Evolutionary conservation across 139 green algal genomes (phyloP).

Genomic region (Picochlorum costavermella): DNA sequence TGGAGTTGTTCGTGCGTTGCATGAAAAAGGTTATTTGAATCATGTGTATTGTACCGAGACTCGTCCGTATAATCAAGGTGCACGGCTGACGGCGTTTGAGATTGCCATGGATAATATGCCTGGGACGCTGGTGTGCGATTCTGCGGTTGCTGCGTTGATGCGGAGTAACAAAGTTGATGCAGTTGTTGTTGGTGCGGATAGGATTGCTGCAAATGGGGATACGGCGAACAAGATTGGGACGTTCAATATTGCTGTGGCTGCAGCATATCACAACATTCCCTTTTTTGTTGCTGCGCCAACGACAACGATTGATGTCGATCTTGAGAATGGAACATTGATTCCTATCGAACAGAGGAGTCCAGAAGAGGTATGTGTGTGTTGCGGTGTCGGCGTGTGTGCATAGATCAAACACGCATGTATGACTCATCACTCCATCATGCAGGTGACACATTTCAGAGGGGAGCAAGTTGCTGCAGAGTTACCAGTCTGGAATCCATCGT

Average conservation of each 20-base stretch:
- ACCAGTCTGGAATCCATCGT: constrained; percentile 86
- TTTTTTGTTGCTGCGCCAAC: constrained; percentile 92
- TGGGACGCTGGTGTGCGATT: constrained; percentile 85
- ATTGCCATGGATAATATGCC: constrained; percentile 83
- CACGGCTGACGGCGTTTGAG: constrained; percentile 92
- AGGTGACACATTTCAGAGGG: constrained; percentile 68
- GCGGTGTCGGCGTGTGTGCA: constrained; percentile 9
- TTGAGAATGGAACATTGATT: constrained; percentile 63
- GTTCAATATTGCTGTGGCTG: constrained; percentile 59
- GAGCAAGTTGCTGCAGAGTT: constrained; percentile 65
- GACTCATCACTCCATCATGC: not conserved
- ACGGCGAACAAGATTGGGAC: constrained; percentile 94
- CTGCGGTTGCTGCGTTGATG: constrained; percentile 77
- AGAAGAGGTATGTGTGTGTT: constrained; percentile 39
- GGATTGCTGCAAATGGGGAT: constrained; percentile 82
- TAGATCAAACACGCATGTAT: not conserved
- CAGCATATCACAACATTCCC: constrained; percentile 60
- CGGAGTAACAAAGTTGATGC: constrained; percentile 35
- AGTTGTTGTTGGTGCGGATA: constrained; percentile 90
- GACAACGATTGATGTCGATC: constrained; percentile 75
- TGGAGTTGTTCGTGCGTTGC: constrained; percentile 78
- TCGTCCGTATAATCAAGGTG: constrained; percentile 91
- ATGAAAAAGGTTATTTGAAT: constrained; percentile 62
- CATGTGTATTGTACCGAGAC: constrained; percentile 86
- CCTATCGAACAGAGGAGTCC: constrained; percentile 76